Percentiles rank a stretch among this genome's conserved stretches.
These are phyloP conservation scores for Aureobasidium sp. DNA, from an alignment of 2,329 filamentous ascomycete species.

Conservation along the genomic window DNA sequence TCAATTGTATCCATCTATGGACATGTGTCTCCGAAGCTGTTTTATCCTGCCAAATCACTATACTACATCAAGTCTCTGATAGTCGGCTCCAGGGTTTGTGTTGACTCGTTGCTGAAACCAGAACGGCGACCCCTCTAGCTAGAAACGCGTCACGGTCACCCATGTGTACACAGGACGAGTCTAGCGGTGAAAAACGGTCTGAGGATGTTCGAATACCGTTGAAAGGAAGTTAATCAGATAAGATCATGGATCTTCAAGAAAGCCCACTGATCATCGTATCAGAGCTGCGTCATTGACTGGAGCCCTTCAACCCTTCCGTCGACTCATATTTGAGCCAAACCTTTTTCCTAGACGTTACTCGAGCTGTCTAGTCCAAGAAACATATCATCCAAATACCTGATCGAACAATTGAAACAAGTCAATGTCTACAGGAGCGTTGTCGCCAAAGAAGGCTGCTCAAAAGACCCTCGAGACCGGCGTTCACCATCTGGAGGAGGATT, in stretches of 20 bases:
- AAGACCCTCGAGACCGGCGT: conserved; percentile 17
- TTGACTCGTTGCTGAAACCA: neutral
- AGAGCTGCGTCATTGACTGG: neutral
- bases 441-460: conserved; percentile 17
- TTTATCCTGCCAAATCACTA: no score
- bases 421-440: conserved; percentile 15
- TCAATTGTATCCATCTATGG: neutral
- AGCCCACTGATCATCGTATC: neutral
- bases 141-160: neutral
- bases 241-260: neutral
- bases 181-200: conserved; percentile 1
- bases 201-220: neutral
- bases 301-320: neutral
- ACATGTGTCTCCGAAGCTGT: neutral
- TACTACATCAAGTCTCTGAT: neutral
- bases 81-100: neutral
- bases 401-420: neutral
- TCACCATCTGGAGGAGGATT: conserved; percentile 19
- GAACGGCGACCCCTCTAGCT: neutral
- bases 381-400: neutral
- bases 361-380: neutral
- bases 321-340: neutral
- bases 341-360: neutral
- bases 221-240: neutral
- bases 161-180: neutral